Percentiles rank a stretch among this genome's conserved stretches.
Evolutionary conservation across 2,329 filamentous ascomycete genomes (phyloP).

Genomic region (Trichoderma hamatum): DNA sequence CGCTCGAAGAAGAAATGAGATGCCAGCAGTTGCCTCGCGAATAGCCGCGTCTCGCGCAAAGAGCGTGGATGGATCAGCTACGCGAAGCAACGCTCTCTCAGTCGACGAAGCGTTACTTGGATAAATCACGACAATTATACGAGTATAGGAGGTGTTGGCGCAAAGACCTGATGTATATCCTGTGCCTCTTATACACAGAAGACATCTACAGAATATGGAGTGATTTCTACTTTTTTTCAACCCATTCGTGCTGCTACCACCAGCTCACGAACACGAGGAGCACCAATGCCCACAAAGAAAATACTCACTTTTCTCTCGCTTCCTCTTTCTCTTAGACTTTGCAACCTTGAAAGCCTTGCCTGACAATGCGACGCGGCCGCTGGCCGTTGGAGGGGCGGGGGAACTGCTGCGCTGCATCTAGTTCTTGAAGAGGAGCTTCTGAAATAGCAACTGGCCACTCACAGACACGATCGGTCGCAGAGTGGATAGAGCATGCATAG

Average conservation of each 20-base stretch:
- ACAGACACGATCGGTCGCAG: conserved; percentile 21
- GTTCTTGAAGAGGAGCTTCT: conserved; percentile 23
- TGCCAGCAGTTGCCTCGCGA: conserved; percentile 2
- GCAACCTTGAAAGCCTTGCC: conserved; percentile 3
- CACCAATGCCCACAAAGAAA: neutral
- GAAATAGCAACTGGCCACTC: conserved; percentile 28
- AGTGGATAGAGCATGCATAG: conserved; percentile 50
- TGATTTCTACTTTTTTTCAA: neutral
- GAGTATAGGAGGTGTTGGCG: neutral
- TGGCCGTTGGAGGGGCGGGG: conserved; percentile 21
- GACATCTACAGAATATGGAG: neutral
- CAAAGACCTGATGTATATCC: neutral
- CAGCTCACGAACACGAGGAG: neutral
- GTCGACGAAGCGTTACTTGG: neutral
- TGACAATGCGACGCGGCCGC: conserved; percentile 9
- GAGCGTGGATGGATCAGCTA: conserved; percentile 18
- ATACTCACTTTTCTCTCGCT: neutral
- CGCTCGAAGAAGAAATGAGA: conserved; percentile 15
- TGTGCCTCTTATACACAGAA: neutral
- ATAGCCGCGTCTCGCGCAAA: conserved; percentile 27
- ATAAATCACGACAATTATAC: neutral
- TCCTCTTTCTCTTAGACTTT: neutral
- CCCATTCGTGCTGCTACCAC: neutral
- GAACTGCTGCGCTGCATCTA: conserved; percentile 21
- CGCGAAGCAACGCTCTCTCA: neutral